These are phyloP conservation scores for Dacryopinax spathularia DNA, from an alignment of 768 basidiomycete genomes.

Conservation along the genomic window DNA sequence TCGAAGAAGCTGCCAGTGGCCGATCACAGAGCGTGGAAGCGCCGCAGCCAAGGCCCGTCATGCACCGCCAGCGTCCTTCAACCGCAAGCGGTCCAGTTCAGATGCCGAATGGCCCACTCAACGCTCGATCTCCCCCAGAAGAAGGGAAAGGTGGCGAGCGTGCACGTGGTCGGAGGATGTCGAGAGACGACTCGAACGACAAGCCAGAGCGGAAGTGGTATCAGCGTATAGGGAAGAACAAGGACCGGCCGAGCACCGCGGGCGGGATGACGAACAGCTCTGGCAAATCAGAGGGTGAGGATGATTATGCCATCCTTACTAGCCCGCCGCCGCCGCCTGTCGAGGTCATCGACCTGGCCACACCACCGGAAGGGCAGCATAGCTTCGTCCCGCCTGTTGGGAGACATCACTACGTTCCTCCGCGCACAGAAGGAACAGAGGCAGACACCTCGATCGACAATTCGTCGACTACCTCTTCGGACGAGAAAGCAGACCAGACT, in stretches of 20 bases:
- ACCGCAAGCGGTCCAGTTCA: neutral
- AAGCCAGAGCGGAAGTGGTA: neutral
- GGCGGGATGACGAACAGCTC: too few species aligned
- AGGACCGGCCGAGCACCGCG: neutral
- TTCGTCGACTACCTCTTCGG: neutral
- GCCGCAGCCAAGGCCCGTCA: neutral
- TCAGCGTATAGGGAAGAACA: neutral
- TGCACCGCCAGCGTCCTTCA: neutral
- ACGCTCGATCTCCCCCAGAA: neutral
- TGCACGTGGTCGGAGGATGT: neutral
- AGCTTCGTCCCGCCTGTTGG: neutral
- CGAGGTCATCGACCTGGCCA: neutral
- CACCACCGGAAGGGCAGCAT: neutral
- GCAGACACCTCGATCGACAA: neutral
- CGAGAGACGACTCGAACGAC: neutral
- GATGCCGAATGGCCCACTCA: neutral
- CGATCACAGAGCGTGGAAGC: neutral
- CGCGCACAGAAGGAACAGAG: neutral
- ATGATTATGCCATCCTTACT: neutral
- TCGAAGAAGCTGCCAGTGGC: neutral
- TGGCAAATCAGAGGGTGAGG: neutral
- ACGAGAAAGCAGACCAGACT: neutral
- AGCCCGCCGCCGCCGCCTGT: too few species aligned
- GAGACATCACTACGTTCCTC: neutral
- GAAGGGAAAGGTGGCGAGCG: neutral